Conservation (phyloP, 2,329 filamentous ascomycete species). For the Aspergillus sp. region DNA sequence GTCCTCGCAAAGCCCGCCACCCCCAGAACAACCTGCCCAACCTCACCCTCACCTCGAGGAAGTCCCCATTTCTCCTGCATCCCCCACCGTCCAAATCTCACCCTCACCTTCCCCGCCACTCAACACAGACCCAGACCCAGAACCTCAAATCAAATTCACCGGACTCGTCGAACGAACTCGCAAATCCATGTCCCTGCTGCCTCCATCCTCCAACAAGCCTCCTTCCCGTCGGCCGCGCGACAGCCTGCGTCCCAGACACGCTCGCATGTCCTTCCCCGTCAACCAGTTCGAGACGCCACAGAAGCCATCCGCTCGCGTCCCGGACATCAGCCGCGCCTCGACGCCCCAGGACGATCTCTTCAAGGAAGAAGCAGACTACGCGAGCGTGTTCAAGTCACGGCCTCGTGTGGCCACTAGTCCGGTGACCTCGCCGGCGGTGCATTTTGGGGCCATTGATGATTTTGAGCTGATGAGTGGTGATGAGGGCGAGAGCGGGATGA, state of each 20-base stretch:
- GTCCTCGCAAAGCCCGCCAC: neutral
- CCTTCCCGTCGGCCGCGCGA: constrained; percentile 24
- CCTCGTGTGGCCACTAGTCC: constrained; percentile 80
- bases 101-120: constrained; percentile 3
- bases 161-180: constrained; percentile 73
- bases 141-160: constrained; percentile 34
- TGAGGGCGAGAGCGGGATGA: constrained; percentile 9
- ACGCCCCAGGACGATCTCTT: constrained; percentile 70
- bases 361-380: constrained; percentile 69
- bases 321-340: constrained; percentile 32
- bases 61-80: neutral
- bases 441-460: constrained; percentile 30
- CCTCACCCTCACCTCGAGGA: neutral
- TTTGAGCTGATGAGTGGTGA: constrained; percentile 18
- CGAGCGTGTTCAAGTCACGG: constrained; percentile 79
- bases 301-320: constrained; percentile 22
- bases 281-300: constrained; percentile 59
- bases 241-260: constrained; percentile 20
- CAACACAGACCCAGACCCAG: neutral
- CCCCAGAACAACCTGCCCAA: neutral
- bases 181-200: constrained; percentile 71
- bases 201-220: constrained; percentile 25
- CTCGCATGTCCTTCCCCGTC: constrained; percentile 48
- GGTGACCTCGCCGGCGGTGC: constrained; percentile 43
- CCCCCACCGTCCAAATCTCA: constrained; percentile 5